These are phyloP conservation scores for Posidonia australis DNA, from an alignment of 106 monocot species.

Conservation along the genomic window DNA sequence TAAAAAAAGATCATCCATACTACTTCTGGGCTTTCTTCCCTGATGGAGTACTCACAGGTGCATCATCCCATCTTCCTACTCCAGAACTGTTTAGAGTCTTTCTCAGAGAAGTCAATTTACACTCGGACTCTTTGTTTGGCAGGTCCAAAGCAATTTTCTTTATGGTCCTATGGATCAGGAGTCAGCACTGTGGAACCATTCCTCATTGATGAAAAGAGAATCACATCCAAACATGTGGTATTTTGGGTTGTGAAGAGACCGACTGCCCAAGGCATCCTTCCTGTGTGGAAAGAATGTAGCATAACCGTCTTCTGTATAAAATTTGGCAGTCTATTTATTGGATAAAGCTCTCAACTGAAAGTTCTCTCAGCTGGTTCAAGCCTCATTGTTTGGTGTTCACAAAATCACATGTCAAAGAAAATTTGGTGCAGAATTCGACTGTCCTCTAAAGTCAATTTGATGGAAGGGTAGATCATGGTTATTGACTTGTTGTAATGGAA, in stretches of 20 bases:
- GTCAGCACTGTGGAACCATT: conserved; percentile 84
- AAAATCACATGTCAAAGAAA: too few relatives aligned
- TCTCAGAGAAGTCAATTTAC: neutral
- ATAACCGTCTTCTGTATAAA: neutral
- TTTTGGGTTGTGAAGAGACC: conserved; percentile 85
- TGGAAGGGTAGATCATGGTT: too few relatives aligned
- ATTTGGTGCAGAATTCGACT: too few relatives aligned
- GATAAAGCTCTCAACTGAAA: too few relatives aligned
- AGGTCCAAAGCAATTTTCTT: conserved; percentile 80
- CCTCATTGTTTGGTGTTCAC: too few relatives aligned
- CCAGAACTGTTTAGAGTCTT: too few relatives aligned
- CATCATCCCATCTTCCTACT: neutral
- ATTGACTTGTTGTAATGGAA: too few relatives aligned
- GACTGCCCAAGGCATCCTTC: conserved; percentile 78
- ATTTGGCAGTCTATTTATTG: neutral
- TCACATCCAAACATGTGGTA: conserved; percentile 50
- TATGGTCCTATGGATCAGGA: conserved; percentile 47
- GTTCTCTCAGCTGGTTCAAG: too few relatives aligned
- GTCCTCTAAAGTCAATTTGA: too few relatives aligned
- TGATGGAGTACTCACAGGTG: conserved; percentile 59
- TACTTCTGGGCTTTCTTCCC: conserved; percentile 90
- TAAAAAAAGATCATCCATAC: conserved; percentile 48
- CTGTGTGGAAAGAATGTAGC: conserved; percentile 48
- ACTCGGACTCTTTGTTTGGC: conserved; percentile 3
- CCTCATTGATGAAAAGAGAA: conserved; percentile 70